These are phyloP conservation scores for Yarrowia yakushimensis DNA, from an alignment of 805 yeast species.

Conservation along the genomic window DNA sequence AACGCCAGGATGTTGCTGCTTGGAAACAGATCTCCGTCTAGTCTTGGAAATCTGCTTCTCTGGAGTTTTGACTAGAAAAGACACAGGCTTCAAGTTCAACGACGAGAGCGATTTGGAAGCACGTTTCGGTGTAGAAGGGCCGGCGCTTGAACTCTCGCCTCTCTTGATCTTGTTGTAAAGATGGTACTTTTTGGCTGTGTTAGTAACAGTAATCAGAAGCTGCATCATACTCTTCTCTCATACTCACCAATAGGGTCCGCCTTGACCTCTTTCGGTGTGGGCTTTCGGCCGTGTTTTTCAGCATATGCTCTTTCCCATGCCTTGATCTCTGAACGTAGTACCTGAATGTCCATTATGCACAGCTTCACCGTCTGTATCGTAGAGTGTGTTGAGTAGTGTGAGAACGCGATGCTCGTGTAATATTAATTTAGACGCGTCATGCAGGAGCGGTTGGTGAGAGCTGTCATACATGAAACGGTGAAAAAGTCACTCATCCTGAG, in stretches of 20 bases:
- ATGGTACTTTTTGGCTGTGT: conserved; percentile 14
- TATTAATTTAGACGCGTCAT: conserved; percentile 12
- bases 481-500: too few relatives aligned
- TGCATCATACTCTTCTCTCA: neutral
- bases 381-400: neutral
- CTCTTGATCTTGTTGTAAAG: conserved; percentile 3
- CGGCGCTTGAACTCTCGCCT: neutral
- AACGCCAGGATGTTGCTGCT: neutral
- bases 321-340: conserved; percentile 47
- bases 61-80: neutral
- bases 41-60: neutral
- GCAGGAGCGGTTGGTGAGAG: too few relatives aligned
- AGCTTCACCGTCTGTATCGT: neutral
- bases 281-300: conserved; percentile 43
- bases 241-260: conserved; percentile 34
- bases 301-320: conserved; percentile 53
- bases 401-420: conserved; percentile 3
- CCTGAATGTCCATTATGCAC: neutral
- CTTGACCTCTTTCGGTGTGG: conserved; percentile 49
- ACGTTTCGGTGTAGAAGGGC: neutral
- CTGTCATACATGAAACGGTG: neutral
- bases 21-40: neutral
- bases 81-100: neutral
- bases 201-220: neutral
- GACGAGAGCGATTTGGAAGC: neutral